A percentile compares a stretch with the other conserved stretches of the same genome.
phyloP scores from a whole-genome alignment of 495 filamentous ascomycete genomes.

The Paragyromitra xinjiangensis region DNA sequence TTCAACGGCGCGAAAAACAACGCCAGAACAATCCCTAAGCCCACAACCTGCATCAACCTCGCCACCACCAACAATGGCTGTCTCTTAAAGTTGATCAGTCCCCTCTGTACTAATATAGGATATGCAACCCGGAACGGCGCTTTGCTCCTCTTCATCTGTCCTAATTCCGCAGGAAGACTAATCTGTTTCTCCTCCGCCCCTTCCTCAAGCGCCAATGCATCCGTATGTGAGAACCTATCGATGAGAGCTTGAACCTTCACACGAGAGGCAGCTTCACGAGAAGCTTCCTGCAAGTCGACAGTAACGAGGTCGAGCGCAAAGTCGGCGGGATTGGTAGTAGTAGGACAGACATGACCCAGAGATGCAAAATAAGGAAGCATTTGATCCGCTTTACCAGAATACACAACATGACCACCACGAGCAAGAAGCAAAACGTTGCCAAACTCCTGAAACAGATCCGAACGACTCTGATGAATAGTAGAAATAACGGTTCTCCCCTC shows the following conservation, averaged over 20 bases:
- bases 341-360: slow-evolving; percentile 70
- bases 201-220: slow-evolving; percentile 56
- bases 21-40: slow-evolving; percentile 70
- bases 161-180: slow-evolving; percentile 74
- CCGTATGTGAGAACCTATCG: slow-evolving; percentile 62
- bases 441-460: slow-evolving; percentile 75
- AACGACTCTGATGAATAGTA: slow-evolving; percentile 78
- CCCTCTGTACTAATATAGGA: slow-evolving; percentile 70
- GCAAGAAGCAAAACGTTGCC: slow-evolving; percentile 75
- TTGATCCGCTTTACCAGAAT: slow-evolving; percentile 69
- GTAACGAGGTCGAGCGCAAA: slow-evolving; percentile 80
- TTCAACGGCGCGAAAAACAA: slow-evolving; percentile 77
- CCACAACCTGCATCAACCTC: slow-evolving; percentile 73
- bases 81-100: slow-evolving; percentile 71
- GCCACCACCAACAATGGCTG: slow-evolving; percentile 71
- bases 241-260: slow-evolving; percentile 69
- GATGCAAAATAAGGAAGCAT: slow-evolving; percentile 72
- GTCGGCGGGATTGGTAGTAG: slow-evolving; percentile 76
- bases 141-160: slow-evolving; percentile 69
- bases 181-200: slow-evolving; percentile 57
- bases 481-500: slow-evolving; percentile 77
- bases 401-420: slow-evolving; percentile 72
- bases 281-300: slow-evolving; percentile 71
- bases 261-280: slow-evolving; percentile 67
- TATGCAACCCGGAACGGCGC: slow-evolving; percentile 70